Conservation (phyloP, 805 yeast species). For the Wickerhamiella dianesei region DNA sequence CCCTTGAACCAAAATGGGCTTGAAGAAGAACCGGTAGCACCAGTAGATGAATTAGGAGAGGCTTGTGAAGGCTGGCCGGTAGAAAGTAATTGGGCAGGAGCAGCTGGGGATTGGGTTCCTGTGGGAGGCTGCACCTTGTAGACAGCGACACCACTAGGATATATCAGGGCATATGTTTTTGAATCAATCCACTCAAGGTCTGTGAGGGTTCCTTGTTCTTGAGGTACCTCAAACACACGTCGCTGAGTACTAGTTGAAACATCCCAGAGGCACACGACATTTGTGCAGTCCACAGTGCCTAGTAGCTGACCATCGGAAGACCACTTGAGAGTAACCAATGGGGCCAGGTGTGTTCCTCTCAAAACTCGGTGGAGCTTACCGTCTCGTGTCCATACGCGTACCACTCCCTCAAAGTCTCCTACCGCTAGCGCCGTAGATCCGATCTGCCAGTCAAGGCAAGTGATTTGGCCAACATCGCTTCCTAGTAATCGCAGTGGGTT, state of each 20-base stretch:
- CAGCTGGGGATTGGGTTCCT: conserved; percentile 22
- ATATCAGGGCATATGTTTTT: conserved; percentile 57
- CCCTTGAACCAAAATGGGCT: conserved; percentile 33
- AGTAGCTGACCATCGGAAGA: conserved; percentile 40
- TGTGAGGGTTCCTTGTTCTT: conserved; percentile 4
- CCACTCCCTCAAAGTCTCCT: conserved; percentile 55
- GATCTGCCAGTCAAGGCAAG: conserved; percentile 8
- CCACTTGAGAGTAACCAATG: conserved; percentile 51
- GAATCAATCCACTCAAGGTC: conserved; percentile 67
- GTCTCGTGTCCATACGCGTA: conserved; percentile 63
- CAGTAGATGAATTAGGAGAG: conserved; percentile 29
- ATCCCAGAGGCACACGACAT: conserved; percentile 53
- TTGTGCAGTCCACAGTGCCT: conserved; percentile 46
- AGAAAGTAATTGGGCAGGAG: conserved; percentile 24
- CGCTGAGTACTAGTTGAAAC: conserved; percentile 36
- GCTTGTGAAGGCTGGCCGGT: too few species aligned
- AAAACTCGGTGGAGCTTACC: conserved; percentile 50
- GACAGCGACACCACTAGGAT: conserved; percentile 37
- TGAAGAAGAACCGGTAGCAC: background rate
- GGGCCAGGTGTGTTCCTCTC: conserved; percentile 32
- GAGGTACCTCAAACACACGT: conserved; percentile 12
- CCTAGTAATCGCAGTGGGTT: background rate
- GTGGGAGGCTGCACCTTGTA: conserved; percentile 28
- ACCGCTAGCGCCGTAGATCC: conserved; percentile 37
- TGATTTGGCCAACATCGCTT: conserved; percentile 3